Base-by-base conservation (phyloP, 176 grass and related monocot genomes). In the Carex scoparia region DNA sequence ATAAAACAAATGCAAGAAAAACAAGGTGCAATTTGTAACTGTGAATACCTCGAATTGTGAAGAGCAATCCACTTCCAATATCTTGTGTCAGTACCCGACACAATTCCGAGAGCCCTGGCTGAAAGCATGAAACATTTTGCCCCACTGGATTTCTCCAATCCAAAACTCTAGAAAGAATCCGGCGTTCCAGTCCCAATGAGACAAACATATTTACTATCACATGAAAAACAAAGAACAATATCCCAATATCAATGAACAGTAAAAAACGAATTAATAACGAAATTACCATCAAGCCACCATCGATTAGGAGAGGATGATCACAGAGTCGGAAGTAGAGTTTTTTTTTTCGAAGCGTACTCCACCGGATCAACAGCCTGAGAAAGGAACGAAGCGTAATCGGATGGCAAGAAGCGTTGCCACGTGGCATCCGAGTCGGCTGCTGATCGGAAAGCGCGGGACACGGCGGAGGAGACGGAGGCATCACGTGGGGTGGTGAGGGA, bases 81-180 rank as follows among this genome's bases (percentile, higher is more conserved):
- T 9, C 63, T 69, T 0, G 58, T 7, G 4, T 77, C 55, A 40
- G 37, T 15, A 19, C 58, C 89, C 89, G 85, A 87, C 19, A 61
- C n/a, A 51, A 90, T 85, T 1, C 3, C 11, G 42, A 90, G 56
- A 4, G 65, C 14, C 66, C 76, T 84, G 0, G 89, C 85, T 1
- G 89, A 85, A 76, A 87, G 10, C 89, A 81, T 85, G 85, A 62
- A 90, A 51, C 84, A 84, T 67, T 90, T 90, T 0, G 30, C 69
- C 1, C 88, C 88, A 13, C 7, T 86, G 10, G 68, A 83, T 86
- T 62, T 90, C 2, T 90, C 84, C 80, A 90, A 63, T 68, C 58
- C 61, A 49, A 90, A 84, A 84, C 88, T 90, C 84, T 84, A 74
- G 59, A 69, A 69, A 16, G 3, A 23, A 69, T 48, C 69, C 18